Percentiles rank a stretch among this genome's conserved stretches.
Conservation (phyloP, 129 eudicot species). For the Daucus carota region DNA sequence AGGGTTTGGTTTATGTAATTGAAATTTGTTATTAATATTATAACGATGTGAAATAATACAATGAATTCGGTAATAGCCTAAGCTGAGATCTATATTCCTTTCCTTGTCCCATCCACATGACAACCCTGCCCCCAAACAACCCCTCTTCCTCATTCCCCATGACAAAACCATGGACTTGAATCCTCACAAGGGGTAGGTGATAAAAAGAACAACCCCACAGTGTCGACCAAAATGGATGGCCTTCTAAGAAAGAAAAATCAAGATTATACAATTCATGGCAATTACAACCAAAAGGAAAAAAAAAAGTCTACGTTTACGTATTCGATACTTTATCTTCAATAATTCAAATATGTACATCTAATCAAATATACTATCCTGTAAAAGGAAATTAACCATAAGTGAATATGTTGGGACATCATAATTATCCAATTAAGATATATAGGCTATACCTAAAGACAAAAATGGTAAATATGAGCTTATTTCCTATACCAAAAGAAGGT, state of each 20-base stretch:
- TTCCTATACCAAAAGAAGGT: not conserved
- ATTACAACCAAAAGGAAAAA: not conserved
- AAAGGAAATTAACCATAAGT: not conserved
- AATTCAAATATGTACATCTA: not conserved
- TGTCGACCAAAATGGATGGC: not conserved
- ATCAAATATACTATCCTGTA: not conserved
- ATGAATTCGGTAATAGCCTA: not conserved
- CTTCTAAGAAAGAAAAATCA: not conserved
- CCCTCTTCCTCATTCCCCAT: not conserved
- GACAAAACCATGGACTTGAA: not conserved
- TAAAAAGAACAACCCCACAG: not conserved
- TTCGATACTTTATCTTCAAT: not conserved
- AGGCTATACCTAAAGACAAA: not conserved
- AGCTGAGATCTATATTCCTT: too few relatives aligned
- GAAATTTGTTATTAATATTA: not conserved
- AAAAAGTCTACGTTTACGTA: not conserved
- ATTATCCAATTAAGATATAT: not conserved
- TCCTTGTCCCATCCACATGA: not conserved
- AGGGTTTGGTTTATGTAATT: not conserved
- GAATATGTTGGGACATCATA: not conserved
- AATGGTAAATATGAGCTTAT: not conserved
- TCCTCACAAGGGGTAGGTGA: not conserved
- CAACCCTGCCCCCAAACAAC: too few relatives aligned
- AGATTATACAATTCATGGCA: not conserved
- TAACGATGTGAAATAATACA: not conserved